A percentile compares a stretch with the other conserved stretches of the same genome.
Conservation (phyloP, 148 eudicot species). For the Heliosperma pusillum region DNA sequence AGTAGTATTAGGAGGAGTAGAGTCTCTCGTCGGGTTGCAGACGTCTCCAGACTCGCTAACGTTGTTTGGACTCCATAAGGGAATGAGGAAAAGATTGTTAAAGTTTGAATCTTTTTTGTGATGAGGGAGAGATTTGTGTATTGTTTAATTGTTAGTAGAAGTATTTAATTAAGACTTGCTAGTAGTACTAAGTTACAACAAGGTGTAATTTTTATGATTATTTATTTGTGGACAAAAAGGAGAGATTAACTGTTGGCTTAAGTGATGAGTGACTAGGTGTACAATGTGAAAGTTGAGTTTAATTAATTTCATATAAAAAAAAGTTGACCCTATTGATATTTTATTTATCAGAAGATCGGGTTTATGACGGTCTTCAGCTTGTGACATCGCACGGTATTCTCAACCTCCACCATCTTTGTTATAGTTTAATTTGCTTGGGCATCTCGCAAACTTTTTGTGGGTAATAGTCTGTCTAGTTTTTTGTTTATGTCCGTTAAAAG, state of each 20-base stretch:
- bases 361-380: no score
- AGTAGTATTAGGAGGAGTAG: neutral
- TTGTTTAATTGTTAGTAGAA: neutral
- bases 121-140: neutral
- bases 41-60: neutral
- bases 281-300: neutral
- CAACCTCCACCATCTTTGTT: no score
- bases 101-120: slow-evolving; percentile 10
- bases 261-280: neutral
- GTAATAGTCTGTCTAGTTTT: no score
- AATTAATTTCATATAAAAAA: neutral
- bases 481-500: no score
- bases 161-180: no score
- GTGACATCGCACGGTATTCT: no score
- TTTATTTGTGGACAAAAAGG: neutral
- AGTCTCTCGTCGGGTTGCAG: neutral
- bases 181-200: neutral
- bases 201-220: neutral
- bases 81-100: slow-evolving; percentile 5
- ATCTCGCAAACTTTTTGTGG: no score
- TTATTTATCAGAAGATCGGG: no score
- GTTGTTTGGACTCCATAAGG: neutral
- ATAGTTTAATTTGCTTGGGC: no score
- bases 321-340: neutral
- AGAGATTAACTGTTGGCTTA: neutral